Percentiles rank a stretch among this genome's conserved stretches.
Evolutionary conservation across 768 basidiomycete species (phyloP).

Genomic region (Xanthoconium purpureum): DNA sequence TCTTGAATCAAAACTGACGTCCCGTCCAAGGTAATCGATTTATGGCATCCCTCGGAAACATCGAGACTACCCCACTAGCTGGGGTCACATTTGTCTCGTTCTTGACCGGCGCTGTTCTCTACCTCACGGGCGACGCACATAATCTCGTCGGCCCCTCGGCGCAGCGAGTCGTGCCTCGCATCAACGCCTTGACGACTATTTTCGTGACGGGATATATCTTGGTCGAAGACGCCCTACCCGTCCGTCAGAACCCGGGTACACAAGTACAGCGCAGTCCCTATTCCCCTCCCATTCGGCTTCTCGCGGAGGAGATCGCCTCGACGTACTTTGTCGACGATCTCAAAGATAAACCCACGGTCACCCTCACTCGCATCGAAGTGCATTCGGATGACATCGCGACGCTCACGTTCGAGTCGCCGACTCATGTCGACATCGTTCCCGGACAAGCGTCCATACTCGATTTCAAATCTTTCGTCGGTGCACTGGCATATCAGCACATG

Average conservation of each 20-base stretch:
- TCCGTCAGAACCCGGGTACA: constrained; percentile 42
- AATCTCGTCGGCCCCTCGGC: constrained; percentile 44
- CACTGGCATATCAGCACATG: constrained; percentile 53
- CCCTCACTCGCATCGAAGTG: constrained; percentile 38
- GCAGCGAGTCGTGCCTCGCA: constrained; percentile 53
- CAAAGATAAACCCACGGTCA: constrained; percentile 15
- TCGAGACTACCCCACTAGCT: constrained; percentile 56
- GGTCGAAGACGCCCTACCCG: constrained; percentile 53
- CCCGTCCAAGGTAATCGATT: constrained; percentile 50
- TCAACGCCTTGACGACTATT: constrained; percentile 49
- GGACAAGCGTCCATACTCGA: constrained; percentile 59
- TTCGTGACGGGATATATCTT: constrained; percentile 50
- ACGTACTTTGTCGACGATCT: constrained; percentile 30
- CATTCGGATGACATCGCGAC: constrained; percentile 52
- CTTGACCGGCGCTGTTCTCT: constrained; percentile 55
- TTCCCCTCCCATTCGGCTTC: constrained; percentile 55
- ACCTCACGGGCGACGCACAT: constrained; percentile 57
- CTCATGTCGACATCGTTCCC: constrained; percentile 33
- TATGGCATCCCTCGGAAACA: constrained; percentile 62
- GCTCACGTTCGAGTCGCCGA: constrained; percentile 46
- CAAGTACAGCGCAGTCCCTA: constrained; percentile 44
- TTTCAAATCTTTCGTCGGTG: constrained; percentile 49
- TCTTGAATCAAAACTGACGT: not conserved
- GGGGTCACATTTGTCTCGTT: constrained; percentile 56
- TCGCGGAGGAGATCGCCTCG: constrained; percentile 45